Evolutionary conservation across 208 protist genomes (phyloP).

Genomic region (Balamuthia mandrillaris): DNA sequence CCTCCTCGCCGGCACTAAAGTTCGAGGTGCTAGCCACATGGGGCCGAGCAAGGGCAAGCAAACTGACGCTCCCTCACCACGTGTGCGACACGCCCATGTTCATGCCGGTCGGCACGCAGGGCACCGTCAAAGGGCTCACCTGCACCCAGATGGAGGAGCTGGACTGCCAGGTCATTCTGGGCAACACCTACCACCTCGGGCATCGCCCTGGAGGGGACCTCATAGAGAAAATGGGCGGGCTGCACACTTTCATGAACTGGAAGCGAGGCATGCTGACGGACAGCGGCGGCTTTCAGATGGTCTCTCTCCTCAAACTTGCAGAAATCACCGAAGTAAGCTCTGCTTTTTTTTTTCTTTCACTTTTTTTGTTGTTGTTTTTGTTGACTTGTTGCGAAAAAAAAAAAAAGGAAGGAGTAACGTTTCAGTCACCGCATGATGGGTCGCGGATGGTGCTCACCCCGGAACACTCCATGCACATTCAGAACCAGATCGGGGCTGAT

Average conservation of each 20-base stretch:
- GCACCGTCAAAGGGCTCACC: constrained; percentile 91
- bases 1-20: too few species aligned
- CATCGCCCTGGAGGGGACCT: constrained; percentile 82
- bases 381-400: background rate
- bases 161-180: constrained; percentile 92
- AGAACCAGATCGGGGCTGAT: constrained; percentile 97
- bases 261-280: constrained; percentile 93
- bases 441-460: constrained; percentile 90
- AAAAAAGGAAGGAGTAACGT: constrained; percentile 91
- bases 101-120: constrained; percentile 95
- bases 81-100: constrained; percentile 88
- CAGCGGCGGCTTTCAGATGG: constrained; percentile 94
- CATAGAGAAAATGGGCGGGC: constrained; percentile 86
- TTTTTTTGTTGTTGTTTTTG: background rate
- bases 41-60: constrained; percentile 6
- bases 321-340: constrained; percentile 86
- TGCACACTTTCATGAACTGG: constrained; percentile 96
- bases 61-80: constrained; percentile 73
- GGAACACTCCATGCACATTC: constrained; percentile 95
- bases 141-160: constrained; percentile 83
- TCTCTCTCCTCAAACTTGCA: constrained; percentile 92
- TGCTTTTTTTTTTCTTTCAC: constrained; percentile 7
- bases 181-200: constrained; percentile 98
- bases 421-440: constrained; percentile 95
- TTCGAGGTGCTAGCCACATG: constrained; percentile 40